Evolutionary conservation across 2,329 filamentous ascomycete species (phyloP).

Genomic region (Botrytis elliptica): DNA sequence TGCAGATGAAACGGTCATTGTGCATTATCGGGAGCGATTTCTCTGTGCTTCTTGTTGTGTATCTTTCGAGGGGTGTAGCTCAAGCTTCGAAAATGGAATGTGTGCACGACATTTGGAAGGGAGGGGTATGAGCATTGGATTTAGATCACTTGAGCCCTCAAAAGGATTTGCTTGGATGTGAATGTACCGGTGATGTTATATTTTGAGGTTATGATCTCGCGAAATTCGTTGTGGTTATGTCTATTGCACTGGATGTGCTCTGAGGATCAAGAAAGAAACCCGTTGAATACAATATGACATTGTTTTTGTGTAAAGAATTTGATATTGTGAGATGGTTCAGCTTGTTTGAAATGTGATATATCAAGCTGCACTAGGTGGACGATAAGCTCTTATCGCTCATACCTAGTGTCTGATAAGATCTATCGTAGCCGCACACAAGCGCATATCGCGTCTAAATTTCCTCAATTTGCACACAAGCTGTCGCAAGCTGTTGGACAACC

Average conservation of each 20-base stretch:
- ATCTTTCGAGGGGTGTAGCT: neutral
- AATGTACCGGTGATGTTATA: conserved; percentile 3
- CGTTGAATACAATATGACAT: neutral
- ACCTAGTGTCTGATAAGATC: neutral
- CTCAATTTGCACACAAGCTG: conserved; percentile 20
- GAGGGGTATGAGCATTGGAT: conserved; percentile 17
- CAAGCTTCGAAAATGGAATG: conserved; percentile 13
- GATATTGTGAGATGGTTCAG: conserved; percentile 1
- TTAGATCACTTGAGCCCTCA: conserved; percentile 16
- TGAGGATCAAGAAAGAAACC: neutral
- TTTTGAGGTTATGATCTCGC: neutral
- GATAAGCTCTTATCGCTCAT: conserved; percentile 15
- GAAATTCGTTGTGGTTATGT: neutral
- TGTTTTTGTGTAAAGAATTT: neutral
- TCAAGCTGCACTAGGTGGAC: neutral
- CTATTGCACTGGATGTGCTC: neutral
- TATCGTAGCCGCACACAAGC: neutral
- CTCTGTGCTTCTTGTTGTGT: neutral
- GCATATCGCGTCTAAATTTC: conserved; percentile 17
- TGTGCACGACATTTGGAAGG: conserved; percentile 10
- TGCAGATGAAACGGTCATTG: conserved; percentile 19
- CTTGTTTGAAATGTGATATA: conserved; percentile 9
- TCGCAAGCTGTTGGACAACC: conserved; percentile 3
- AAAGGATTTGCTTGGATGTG: neutral
- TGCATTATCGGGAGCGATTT: conserved; percentile 18